Evolutionary conservation across 1,139 yeast species (phyloP).

Genomic region (Candida neerlandica): DNA sequence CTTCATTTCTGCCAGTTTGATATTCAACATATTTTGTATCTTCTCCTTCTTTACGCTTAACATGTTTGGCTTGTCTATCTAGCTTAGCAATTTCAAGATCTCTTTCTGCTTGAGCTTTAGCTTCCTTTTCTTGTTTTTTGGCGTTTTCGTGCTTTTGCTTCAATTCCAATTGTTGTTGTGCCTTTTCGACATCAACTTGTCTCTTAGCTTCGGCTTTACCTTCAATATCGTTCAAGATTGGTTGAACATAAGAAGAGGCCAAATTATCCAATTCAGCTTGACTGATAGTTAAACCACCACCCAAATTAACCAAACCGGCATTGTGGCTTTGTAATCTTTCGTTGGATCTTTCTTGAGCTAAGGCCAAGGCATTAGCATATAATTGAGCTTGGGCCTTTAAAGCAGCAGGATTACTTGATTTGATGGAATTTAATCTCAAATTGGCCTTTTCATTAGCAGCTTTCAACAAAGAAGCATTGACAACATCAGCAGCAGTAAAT

Average conservation of each 20-base stretch:
- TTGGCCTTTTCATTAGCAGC: slow-evolving; percentile 65
- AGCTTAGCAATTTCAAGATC: slow-evolving; percentile 44
- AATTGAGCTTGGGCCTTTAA: slow-evolving; percentile 45
- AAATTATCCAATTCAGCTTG: slow-evolving; percentile 76
- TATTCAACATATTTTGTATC: slow-evolving; percentile 37
- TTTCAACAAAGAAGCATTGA: slow-evolving; percentile 58
- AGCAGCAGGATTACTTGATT: slow-evolving; percentile 35
- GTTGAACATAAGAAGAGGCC: slow-evolving; percentile 82
- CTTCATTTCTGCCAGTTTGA: slow-evolving; percentile 37
- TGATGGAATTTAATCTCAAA: slow-evolving; percentile 46
- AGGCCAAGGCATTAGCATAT: slow-evolving; percentile 51
- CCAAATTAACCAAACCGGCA: slow-evolving; percentile 70
- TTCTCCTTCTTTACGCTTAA: slow-evolving; percentile 42
- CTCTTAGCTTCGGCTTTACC: slow-evolving; percentile 75
- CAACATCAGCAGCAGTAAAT: slow-evolving; percentile 46
- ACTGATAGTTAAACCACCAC: slow-evolving; percentile 85
- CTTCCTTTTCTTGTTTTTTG: slow-evolving; percentile 51
- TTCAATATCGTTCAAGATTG: slow-evolving; percentile 79
- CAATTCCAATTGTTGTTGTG: slow-evolving; percentile 37
- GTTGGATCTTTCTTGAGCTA: slow-evolving; percentile 69
- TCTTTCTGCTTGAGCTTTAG: slow-evolving; percentile 48
- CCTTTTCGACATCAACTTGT: slow-evolving; percentile 51
- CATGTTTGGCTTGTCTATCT: slow-evolving; percentile 38
- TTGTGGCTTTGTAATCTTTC: slow-evolving; percentile 51
- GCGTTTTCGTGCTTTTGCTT: slow-evolving; percentile 43